phyloP scores from a whole-genome alignment of 805 yeast genomes.

The Ogataea populi-albae region DNA sequence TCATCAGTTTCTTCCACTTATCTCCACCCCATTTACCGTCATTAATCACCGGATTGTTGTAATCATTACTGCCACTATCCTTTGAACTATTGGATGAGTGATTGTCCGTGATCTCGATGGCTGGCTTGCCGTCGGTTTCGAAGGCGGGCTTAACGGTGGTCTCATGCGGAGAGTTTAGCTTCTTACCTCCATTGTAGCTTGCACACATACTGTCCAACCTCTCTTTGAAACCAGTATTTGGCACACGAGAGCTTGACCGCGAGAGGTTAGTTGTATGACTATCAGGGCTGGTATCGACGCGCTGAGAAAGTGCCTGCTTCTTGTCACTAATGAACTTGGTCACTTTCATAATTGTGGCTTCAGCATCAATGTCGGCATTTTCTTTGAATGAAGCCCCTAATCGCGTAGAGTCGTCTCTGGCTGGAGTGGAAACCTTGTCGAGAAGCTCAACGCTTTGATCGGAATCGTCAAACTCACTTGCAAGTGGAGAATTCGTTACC shows the following conservation, averaged over 20 bases:
- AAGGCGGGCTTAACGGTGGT: too few relatives aligned
- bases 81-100: too few relatives aligned
- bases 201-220: too few relatives aligned
- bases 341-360: slow-evolving; percentile 26
- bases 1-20: slow-evolving; percentile 25
- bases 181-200: too few relatives aligned
- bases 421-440: slow-evolving; percentile 3
- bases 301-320: slow-evolving; percentile 4
- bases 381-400: not conserved
- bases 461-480: slow-evolving; percentile 24
- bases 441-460: slow-evolving; percentile 12
- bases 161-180: too few relatives aligned
- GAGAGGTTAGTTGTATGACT: not conserved
- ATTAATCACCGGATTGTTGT: too few relatives aligned
- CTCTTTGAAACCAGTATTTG: too few relatives aligned
- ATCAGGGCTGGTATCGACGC: not conserved
- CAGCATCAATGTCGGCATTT: slow-evolving; percentile 15
- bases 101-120: too few relatives aligned
- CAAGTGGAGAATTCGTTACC: not conserved
- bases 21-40: slow-evolving; percentile 19
- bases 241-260: not conserved
- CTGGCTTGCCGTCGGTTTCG: too few relatives aligned
- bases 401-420: slow-evolving; percentile 9
- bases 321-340: slow-evolving; percentile 22
- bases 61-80: too few relatives aligned